Conservation (phyloP, 2,329 filamentous ascomycete species). For the Pseudogymnoascus destructans region DNA sequence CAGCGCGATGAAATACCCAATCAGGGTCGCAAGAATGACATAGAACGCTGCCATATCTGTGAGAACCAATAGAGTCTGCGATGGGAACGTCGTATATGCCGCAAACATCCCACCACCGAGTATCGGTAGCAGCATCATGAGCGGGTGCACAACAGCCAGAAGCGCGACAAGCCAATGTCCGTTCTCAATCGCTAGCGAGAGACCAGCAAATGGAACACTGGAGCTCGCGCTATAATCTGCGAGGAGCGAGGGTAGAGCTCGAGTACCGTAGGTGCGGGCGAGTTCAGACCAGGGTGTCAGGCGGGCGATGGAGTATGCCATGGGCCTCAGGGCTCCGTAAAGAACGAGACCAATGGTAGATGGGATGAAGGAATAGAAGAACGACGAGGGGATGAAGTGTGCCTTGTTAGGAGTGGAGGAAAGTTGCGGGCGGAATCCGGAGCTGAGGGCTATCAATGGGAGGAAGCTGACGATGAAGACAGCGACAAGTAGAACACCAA, state of each 20-base stretch:
- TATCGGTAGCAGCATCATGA: conserved; percentile 50
- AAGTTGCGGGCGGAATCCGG: conserved; percentile 61
- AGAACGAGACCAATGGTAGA: conserved; percentile 53
- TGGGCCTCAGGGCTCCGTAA: conserved; percentile 51
- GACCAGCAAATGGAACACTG: not conserved
- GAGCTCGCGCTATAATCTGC: conserved; percentile 49
- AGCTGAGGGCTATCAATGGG: conserved; percentile 47
- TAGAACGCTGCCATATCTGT: conserved; percentile 63
- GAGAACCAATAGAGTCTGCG: conserved; percentile 47
- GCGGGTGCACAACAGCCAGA: conserved; percentile 45
- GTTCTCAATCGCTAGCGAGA: conserved; percentile 47
- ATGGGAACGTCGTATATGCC: conserved; percentile 45
- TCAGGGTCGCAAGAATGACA: conserved; percentile 56
- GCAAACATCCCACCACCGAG: conserved; percentile 61
- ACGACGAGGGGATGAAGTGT: conserved; percentile 77
- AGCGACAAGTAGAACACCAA: conserved; percentile 49
- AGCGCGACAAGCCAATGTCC: conserved; percentile 41
- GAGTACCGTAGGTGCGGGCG: conserved; percentile 40
- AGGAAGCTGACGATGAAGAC: conserved; percentile 71
- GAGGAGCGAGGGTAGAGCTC: conserved; percentile 50
- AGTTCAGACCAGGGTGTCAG: conserved; percentile 60
- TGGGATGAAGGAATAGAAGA: conserved; percentile 69
- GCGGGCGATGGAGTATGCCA: conserved; percentile 53
- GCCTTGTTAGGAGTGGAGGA: conserved; percentile 42
- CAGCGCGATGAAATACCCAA: conserved; percentile 55